phyloP scores from a whole-genome alignment of 768 basidiomycete genomes.

The Clavulina sp. region DNA sequence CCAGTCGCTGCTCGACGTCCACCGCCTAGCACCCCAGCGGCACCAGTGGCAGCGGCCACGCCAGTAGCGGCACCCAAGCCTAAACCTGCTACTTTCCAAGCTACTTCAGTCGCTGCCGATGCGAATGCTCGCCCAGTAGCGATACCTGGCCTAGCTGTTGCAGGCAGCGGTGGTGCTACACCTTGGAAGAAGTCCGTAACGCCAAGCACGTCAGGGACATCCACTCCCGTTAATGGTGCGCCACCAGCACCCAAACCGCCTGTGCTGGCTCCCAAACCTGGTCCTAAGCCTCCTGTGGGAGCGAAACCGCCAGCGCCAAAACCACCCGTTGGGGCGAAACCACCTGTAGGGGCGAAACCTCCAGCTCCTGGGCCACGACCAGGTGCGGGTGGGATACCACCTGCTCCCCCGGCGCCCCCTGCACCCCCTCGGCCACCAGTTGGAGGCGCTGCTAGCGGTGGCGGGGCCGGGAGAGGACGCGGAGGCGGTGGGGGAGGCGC shows the following conservation, averaged over 20 bases:
- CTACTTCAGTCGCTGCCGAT: conserved; percentile 32
- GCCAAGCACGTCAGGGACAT: conserved; percentile 13
- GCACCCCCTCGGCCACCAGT: conserved; percentile 33
- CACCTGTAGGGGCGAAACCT: conserved; percentile 19
- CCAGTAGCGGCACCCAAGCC: conserved; percentile 21
- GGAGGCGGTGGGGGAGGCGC: conserved; percentile 22
- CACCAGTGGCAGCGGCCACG: conserved; percentile 24
- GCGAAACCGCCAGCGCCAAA: conserved; percentile 23
- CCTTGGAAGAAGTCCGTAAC: conserved; percentile 53
- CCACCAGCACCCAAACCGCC: conserved; percentile 40
- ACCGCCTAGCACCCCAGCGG: conserved; percentile 25
- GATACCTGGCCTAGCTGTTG: conserved; percentile 61
- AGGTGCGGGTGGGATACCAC: conserved; percentile 28
- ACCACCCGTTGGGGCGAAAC: conserved; percentile 35
- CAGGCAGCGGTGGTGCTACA: conserved; percentile 47
- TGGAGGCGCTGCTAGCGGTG: conserved; percentile 22
- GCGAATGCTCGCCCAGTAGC: conserved; percentile 59
- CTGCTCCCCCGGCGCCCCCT: conserved; percentile 11
- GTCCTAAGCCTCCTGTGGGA: conserved; percentile 33
- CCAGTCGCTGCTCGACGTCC: conserved; percentile 27
- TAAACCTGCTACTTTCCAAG: conserved; percentile 10
- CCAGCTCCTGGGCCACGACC: conserved; percentile 41
- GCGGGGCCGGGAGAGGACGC: conserved; percentile 24
- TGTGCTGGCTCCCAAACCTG: conserved; percentile 27
- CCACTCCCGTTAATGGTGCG: conserved; percentile 37